These are phyloP conservation scores for Penicillium cinerascens DNA, from an alignment of 495 filamentous ascomycete species.

Conservation along the genomic window DNA sequence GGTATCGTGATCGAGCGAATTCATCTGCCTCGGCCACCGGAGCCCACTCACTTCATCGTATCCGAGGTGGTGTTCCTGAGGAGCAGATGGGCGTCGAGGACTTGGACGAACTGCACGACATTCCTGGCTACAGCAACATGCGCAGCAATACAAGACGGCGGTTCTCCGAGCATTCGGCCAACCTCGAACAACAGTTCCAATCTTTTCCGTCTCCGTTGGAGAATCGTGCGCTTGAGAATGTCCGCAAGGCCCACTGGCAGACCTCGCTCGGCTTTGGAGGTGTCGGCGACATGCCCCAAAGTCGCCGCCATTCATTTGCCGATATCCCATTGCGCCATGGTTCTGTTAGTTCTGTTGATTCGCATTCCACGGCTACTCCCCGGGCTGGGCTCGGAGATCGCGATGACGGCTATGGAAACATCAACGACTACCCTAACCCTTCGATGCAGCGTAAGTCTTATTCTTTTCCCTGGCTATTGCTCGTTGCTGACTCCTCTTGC, in stretches of 20 bases:
- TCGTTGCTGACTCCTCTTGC: slow-evolving; percentile 15
- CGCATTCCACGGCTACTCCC: slow-evolving; percentile 27
- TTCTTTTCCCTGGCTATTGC: background rate
- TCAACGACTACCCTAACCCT: slow-evolving; percentile 24
- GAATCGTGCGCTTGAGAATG: slow-evolving; percentile 70
- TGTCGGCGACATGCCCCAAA: slow-evolving; percentile 69
- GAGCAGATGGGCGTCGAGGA: slow-evolving; percentile 73
- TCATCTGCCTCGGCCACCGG: slow-evolving; percentile 49
- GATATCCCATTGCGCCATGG: slow-evolving; percentile 68
- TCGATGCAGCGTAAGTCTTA: slow-evolving; percentile 16
- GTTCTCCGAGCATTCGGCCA: slow-evolving; percentile 60
- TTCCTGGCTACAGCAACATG: slow-evolving; percentile 45
- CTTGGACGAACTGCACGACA: slow-evolving; percentile 59
- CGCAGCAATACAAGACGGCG: slow-evolving; percentile 50
- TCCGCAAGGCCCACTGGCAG: slow-evolving; percentile 84
- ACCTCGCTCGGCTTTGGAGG: slow-evolving; percentile 78
- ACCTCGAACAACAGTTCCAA: slow-evolving; percentile 50
- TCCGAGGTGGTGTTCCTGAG: slow-evolving; percentile 63
- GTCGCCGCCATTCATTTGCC: slow-evolving; percentile 96
- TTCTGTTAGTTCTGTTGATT: slow-evolving; percentile 64
- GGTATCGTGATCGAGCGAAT: slow-evolving; percentile 60
- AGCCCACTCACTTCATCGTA: slow-evolving; percentile 54
- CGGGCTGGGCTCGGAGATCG: slow-evolving; percentile 34
- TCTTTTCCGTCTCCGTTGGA: slow-evolving; percentile 55
- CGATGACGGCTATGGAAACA: slow-evolving; percentile 37